A percentile compares a stretch with the other conserved stretches of the same genome.
These are phyloP conservation scores for Botryotinia calthae DNA, from an alignment of 2,329 filamentous ascomycete species.

Conservation along the genomic window DNA sequence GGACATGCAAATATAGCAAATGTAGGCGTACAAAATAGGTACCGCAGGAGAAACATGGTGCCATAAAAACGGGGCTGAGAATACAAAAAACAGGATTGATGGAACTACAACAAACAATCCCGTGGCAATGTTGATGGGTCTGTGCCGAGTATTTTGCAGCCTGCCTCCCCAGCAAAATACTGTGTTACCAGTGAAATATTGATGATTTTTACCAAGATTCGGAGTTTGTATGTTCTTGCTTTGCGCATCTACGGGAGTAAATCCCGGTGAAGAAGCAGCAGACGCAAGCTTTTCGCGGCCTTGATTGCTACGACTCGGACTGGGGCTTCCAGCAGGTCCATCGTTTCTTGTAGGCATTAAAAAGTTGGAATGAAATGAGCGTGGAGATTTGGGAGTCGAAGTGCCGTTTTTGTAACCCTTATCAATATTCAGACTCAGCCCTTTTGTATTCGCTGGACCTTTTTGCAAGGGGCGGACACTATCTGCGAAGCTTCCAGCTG, in stretches of 20 bases:
- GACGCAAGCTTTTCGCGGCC: slow-evolving; percentile 84
- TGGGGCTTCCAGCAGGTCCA: slow-evolving; percentile 46
- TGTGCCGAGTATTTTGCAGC: slow-evolving; percentile 81
- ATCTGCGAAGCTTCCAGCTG: slow-evolving; percentile 65
- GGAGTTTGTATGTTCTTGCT: slow-evolving; percentile 33
- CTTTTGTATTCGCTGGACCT: slow-evolving; percentile 39
- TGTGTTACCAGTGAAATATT: slow-evolving; percentile 94
- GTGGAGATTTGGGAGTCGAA: slow-evolving; percentile 63
- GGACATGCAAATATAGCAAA: slow-evolving; percentile 87
- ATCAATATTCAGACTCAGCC: slow-evolving; percentile 57
- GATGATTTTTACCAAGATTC: slow-evolving; percentile 69
- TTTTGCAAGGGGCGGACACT: slow-evolving; percentile 69
- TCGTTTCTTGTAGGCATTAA: slow-evolving; percentile 60
- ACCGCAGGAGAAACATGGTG: slow-evolving; percentile 85
- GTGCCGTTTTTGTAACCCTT: slow-evolving; percentile 55
- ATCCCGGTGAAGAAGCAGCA: slow-evolving; percentile 69
- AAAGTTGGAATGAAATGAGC: slow-evolving; percentile 75
- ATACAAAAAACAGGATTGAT: slow-evolving; percentile 76
- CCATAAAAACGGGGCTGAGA: slow-evolving; percentile 78
- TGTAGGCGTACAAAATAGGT: slow-evolving; percentile 83
- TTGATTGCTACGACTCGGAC: slow-evolving; percentile 56
- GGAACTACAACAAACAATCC: slow-evolving; percentile 78
- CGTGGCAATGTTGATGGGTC: slow-evolving; percentile 86
- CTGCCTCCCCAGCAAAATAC: slow-evolving; percentile 84
- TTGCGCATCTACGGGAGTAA: slow-evolving; percentile 49